Conservation (phyloP, 108 stramenopile genomes). For the Fragilaria crotonensis region DNA sequence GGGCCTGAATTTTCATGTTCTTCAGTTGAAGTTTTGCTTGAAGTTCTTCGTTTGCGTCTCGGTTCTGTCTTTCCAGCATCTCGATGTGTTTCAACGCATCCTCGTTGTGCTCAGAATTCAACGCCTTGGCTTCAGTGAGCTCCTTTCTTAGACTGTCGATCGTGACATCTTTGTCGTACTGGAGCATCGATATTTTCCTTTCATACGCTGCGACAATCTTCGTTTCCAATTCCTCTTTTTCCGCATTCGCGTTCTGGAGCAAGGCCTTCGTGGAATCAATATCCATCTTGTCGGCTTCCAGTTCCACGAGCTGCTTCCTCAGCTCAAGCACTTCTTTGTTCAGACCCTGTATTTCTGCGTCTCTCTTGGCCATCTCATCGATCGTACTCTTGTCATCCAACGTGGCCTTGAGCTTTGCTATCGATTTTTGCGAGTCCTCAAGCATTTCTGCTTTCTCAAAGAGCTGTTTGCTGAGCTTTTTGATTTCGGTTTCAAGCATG, state of each 20-base stretch:
- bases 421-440: not conserved
- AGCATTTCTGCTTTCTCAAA: slow-evolving; percentile 4
- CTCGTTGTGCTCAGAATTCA: slow-evolving; percentile 20
- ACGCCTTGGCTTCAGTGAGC: slow-evolving; percentile 37
- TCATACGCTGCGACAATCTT: slow-evolving; percentile 41
- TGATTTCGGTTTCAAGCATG: slow-evolving; percentile 10
- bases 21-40: slow-evolving; percentile 48
- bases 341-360: slow-evolving; percentile 10
- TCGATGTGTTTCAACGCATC: slow-evolving; percentile 37
- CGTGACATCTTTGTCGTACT: slow-evolving; percentile 45
- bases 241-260: slow-evolving; percentile 35
- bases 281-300: slow-evolving; percentile 21
- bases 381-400: not conserved
- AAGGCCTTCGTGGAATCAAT: slow-evolving; percentile 37
- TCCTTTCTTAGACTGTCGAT: slow-evolving; percentile 65
- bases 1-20: slow-evolving; percentile 54
- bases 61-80: slow-evolving; percentile 42
- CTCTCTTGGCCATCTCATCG: slow-evolving; percentile 15
- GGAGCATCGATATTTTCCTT: slow-evolving; percentile 31
- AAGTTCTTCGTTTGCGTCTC: slow-evolving; percentile 41
- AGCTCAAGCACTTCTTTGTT: slow-evolving; percentile 7
- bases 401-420: not conserved
- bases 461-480: slow-evolving; percentile 34
- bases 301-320: slow-evolving; percentile 12
- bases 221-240: slow-evolving; percentile 43